Percentiles rank a stretch among this genome's conserved stretches.
Conservation (phyloP, 257 asterid genomes). For the Penstemon davidsonii region DNA sequence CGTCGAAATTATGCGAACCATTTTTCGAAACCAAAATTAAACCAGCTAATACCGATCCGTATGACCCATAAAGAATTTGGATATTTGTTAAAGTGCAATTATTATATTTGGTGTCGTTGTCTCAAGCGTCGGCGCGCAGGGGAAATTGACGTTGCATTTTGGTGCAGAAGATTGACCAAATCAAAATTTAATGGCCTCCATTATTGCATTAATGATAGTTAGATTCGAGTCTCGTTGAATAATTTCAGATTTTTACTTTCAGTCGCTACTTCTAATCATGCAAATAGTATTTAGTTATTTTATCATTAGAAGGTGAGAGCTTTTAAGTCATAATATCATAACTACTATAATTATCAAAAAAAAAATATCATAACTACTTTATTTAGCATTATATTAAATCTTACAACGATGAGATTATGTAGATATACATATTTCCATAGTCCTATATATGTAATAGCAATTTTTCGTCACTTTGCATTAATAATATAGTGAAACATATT, state of each 20-base stretch:
- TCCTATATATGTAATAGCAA: too few relatives aligned
- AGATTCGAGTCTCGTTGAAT: conserved; percentile 19
- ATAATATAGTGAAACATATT: too few relatives aligned
- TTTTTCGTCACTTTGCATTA: too few relatives aligned
- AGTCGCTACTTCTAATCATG: neutral
- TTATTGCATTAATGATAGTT: conserved; percentile 23
- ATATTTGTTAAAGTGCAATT: neutral
- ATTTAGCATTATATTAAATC: neutral
- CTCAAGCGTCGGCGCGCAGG: conserved; percentile 35
- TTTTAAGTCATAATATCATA: too few relatives aligned
- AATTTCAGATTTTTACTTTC: neutral
- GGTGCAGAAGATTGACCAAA: conserved; percentile 37
- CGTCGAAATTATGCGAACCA: neutral
- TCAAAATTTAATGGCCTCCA: conserved; percentile 22
- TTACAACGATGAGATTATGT: neutral
- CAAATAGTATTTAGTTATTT: neutral
- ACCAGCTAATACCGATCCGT: too few relatives aligned
- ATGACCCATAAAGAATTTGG: too few relatives aligned
- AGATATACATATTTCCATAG: too few relatives aligned
- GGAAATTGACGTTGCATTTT: conserved; percentile 12
- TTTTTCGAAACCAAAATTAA: neutral
- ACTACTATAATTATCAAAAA: too few relatives aligned
- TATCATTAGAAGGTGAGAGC: too few relatives aligned
- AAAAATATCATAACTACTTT: neutral
- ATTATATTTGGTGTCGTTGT: conserved; percentile 14